Evolutionary conservation across 768 basidiomycete genomes (phyloP), one percentile per base, ranked within the genome.

Genomic region (Cantharellus cinnabarinus): DNA sequence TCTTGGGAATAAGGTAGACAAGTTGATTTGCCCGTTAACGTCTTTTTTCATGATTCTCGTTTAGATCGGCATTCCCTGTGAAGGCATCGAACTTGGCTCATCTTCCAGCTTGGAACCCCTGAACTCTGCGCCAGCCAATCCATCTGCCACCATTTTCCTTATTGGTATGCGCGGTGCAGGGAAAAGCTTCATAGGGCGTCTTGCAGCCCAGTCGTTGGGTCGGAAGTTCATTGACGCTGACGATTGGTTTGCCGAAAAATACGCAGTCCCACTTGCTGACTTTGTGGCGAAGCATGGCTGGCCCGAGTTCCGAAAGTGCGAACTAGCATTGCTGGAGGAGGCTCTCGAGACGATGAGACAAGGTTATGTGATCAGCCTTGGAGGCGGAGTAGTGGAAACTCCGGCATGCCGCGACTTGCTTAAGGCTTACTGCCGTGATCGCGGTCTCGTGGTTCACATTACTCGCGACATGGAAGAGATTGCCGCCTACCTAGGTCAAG

Each of bases 131-230:
- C 73, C 62, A 73, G 72, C 35, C 65, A 58, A 64, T 67, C 59
- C 56, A 5, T 71, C 73, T 3, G 75, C 79, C 15, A 81, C 83
- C 53, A 77, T 91, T 63, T 70, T 94, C 60, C 71, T 95, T 62
- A 81, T 90, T 62, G 91, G 95, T 37, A 98, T 99, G 95, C 85
- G 94, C 15, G 95, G 95, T 5, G 85, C 89, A 0, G 95, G 95
- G 39, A 98, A 99, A 73, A 89, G 87, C 1, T 83, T 82, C 70
- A 77, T 97, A 60, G 89, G 93, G 14, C 73, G 76, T 58, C 72
- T 91, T 40, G 91, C 88, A 14, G 82, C 88, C 0, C 68, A 75
- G 4, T 72, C 81, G 2, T 77, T 97, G 7, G 78, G 77, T 2
- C 84, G 89, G 76, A 74, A 77, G 0, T 76, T 82, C 65, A 70